Evolutionary conservation across 768 basidiomycete species (phyloP).

Genomic region (Leccinum pellstonianum): DNA sequence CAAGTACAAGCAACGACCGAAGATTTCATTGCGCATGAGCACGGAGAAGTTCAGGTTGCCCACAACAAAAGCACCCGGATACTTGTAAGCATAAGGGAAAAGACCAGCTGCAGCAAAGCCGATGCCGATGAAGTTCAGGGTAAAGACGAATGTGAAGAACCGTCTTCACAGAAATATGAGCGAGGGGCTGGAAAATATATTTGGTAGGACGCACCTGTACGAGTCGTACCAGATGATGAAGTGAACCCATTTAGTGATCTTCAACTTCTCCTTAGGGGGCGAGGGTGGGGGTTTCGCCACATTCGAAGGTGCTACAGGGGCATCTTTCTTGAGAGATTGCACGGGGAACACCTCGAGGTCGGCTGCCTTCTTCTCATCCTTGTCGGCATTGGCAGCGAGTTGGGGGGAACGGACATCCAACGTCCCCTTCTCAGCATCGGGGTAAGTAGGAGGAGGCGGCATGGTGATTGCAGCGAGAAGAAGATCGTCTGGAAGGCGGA

Average conservation of each 20-base stretch:
- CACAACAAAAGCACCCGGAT: slow-evolving; percentile 68
- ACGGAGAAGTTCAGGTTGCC: slow-evolving; percentile 74
- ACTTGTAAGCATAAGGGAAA: slow-evolving; percentile 66
- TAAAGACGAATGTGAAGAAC: slow-evolving; percentile 64
- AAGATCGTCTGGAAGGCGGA: slow-evolving; percentile 11
- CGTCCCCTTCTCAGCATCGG: slow-evolving; percentile 60
- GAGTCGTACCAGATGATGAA: slow-evolving; percentile 78
- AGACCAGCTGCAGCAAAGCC: slow-evolving; percentile 57
- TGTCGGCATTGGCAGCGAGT: slow-evolving; percentile 25
- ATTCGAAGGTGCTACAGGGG: slow-evolving; percentile 34
- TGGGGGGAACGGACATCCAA: slow-evolving; percentile 43
- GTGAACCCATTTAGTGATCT: slow-evolving; percentile 57
- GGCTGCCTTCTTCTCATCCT: slow-evolving; percentile 40
- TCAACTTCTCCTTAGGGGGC: slow-evolving; percentile 48
- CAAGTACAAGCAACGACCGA: slow-evolving; percentile 73
- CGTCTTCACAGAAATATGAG: slow-evolving; percentile 45
- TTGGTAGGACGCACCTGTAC: slow-evolving; percentile 51
- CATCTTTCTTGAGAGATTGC: slow-evolving; percentile 43
- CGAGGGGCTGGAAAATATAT: not conserved
- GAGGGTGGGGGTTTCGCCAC: slow-evolving; percentile 35
- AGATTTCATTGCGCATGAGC: slow-evolving; percentile 79
- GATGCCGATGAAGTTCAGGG: slow-evolving; percentile 59
- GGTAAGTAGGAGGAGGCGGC: slow-evolving; percentile 44
- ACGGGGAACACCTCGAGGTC: slow-evolving; percentile 32
- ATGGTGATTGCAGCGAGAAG: slow-evolving; percentile 30